These are phyloP conservation scores for Botryotinia narcissicola DNA, from an alignment of 2,329 filamentous ascomycete genomes.

Conservation along the genomic window DNA sequence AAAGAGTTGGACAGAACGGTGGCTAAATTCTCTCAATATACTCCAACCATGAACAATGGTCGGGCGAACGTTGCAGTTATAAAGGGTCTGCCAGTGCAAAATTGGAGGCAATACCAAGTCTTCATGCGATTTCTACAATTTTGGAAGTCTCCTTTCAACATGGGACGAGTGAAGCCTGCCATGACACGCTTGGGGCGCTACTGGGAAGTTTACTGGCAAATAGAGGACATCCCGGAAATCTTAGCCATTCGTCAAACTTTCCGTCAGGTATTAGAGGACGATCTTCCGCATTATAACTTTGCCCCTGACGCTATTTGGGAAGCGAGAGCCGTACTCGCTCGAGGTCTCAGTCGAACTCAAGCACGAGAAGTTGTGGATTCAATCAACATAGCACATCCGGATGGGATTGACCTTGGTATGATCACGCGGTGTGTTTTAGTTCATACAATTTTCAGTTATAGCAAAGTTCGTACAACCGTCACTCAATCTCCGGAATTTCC, in stretches of 20 bases:
- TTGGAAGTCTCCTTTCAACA: neutral
- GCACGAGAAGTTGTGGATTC: slow-evolving; percentile 10
- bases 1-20: slow-evolving; percentile 7
- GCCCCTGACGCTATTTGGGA: neutral
- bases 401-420: slow-evolving; percentile 14
- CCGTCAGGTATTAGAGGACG: neutral
- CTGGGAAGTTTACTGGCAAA: slow-evolving; percentile 12
- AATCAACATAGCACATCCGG: slow-evolving; percentile 2
- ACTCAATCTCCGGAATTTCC: slow-evolving; percentile 15
- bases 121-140: slow-evolving; percentile 4
- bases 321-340: neutral
- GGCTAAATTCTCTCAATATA: neutral
- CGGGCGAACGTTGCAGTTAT: slow-evolving; percentile 6
- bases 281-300: neutral
- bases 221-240: slow-evolving; percentile 5
- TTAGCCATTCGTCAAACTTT: slow-evolving; percentile 5
- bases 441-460: neutral
- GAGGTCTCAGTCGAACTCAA: neutral
- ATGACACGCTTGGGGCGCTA: neutral
- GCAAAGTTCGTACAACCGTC: neutral
- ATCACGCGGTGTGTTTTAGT: slow-evolving; percentile 10
- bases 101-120: slow-evolving; percentile 17
- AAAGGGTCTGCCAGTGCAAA: slow-evolving; percentile 8
- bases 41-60: neutral
- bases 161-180: slow-evolving; percentile 3